Evolutionary conservation across 768 basidiomycete genomes (phyloP).

Genomic region (Tricholoma sp.): DNA sequence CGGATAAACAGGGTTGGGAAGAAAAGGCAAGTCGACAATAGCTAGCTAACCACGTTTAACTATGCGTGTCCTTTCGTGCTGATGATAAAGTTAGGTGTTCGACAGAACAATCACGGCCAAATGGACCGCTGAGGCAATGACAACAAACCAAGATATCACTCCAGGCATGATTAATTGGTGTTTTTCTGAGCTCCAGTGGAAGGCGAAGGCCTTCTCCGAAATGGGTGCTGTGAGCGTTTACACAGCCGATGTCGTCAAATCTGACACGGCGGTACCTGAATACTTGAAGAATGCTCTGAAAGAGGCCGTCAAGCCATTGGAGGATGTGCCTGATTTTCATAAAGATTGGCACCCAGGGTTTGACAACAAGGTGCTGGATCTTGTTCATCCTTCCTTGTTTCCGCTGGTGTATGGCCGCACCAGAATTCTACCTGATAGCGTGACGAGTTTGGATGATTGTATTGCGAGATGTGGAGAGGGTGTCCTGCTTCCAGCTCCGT

Average conservation of each 20-base stretch:
- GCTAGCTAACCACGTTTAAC: no score
- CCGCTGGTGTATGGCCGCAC: constrained; percentile 28
- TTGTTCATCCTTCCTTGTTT: constrained; percentile 38
- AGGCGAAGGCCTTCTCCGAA: constrained; percentile 9
- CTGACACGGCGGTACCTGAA: constrained; percentile 22
- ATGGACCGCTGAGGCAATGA: background rate
- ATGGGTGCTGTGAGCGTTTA: constrained; percentile 11
- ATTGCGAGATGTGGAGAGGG: constrained; percentile 15
- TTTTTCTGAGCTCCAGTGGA: constrained; percentile 15
- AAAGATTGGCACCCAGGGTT: constrained; percentile 41
- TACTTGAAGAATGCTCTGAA: constrained; percentile 14
- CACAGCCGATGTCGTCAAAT: constrained; percentile 20
- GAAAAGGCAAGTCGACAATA: constrained; percentile 3
- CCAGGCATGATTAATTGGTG: constrained; percentile 13
- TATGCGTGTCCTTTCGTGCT: no score
- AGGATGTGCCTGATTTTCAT: constrained; percentile 25
- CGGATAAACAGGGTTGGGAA: constrained; percentile 14
- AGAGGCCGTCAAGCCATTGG: constrained; percentile 20
- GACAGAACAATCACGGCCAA: background rate
- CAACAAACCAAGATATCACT: background rate
- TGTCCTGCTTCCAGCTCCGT: constrained; percentile 4
- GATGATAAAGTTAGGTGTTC: background rate
- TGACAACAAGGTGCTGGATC: constrained; percentile 34
- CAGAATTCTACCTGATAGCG: constrained; percentile 5
- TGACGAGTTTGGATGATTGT: constrained; percentile 11